Conservation (phyloP, 1,284 basidiomycete genomes). For the Ustilago bromivora region DNA sequence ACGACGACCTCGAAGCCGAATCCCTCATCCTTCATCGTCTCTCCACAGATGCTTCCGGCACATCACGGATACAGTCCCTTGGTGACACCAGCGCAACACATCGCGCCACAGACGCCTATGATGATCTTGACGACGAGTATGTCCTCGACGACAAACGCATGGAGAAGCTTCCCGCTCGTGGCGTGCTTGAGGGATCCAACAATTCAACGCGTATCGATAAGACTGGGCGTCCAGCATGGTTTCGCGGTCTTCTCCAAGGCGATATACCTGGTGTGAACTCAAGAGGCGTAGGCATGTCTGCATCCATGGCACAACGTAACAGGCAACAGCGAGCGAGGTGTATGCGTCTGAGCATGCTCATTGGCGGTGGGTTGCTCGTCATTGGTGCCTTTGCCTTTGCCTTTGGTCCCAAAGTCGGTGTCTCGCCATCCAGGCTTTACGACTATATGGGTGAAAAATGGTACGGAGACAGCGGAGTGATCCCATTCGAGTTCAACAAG, state of each 20-base stretch:
- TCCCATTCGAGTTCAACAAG: slow-evolving; percentile 57
- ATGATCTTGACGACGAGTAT: slow-evolving; percentile 44
- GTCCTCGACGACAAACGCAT: slow-evolving; percentile 22
- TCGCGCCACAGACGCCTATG: slow-evolving; percentile 46
- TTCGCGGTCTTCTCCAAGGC: slow-evolving; percentile 39
- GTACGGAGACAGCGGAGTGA: slow-evolving; percentile 41
- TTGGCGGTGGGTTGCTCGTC: slow-evolving; percentile 37
- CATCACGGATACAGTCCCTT: slow-evolving; percentile 27
- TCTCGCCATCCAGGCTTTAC: slow-evolving; percentile 29
- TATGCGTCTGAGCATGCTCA: slow-evolving; percentile 26
- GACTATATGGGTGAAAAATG: slow-evolving; percentile 53
- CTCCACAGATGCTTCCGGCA: slow-evolving; percentile 40
- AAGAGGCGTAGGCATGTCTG: slow-evolving; percentile 41
- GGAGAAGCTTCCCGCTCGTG: slow-evolving; percentile 41
- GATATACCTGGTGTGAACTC: slow-evolving; percentile 36
- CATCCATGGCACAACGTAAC: slow-evolving; percentile 30
- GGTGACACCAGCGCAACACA: slow-evolving; percentile 12
- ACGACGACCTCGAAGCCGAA: slow-evolving; percentile 51
- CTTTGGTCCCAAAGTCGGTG: slow-evolving; percentile 47
- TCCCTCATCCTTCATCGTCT: slow-evolving; percentile 51
- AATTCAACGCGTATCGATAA: slow-evolving; percentile 51
- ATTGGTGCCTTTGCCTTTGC: slow-evolving; percentile 58
- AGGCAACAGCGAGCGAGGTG: slow-evolving; percentile 31
- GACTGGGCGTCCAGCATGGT: slow-evolving; percentile 61
- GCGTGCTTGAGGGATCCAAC: slow-evolving; percentile 45